Percentiles rank a stretch among this genome's conserved stretches.
Evolutionary conservation across 2,329 filamentous ascomycete genomes (phyloP).

Genomic region (Hypoxylon sp.): DNA sequence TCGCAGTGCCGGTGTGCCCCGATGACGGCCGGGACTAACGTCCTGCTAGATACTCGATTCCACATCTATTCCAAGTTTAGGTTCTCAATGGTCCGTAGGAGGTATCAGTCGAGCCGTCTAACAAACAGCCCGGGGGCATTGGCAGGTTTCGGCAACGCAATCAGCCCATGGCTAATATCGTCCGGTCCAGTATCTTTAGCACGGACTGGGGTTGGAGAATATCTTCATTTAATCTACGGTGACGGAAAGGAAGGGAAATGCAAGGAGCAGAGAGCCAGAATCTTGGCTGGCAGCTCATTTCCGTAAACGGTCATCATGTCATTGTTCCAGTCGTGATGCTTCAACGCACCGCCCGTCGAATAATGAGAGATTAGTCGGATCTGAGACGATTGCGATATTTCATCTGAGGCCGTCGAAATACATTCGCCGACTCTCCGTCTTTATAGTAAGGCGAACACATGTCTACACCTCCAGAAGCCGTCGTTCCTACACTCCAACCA

Average conservation of each 20-base stretch:
- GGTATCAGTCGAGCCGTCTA: neutral
- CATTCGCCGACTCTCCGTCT: neutral
- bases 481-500: neutral
- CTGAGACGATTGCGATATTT: neutral
- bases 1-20: slow-evolving; percentile 15
- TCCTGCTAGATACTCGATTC: neutral
- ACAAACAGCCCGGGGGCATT: neutral
- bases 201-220: neutral
- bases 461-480: neutral
- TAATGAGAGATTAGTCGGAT: neutral
- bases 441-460: slow-evolving; percentile 14
- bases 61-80: slow-evolving; percentile 7
- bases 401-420: slow-evolving; percentile 2
- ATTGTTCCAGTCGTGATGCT: neutral
- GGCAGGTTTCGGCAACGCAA: neutral
- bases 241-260: neutral
- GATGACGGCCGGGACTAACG: slow-evolving; percentile 22
- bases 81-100: slow-evolving; percentile 12
- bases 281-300: neutral
- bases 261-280: neutral
- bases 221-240: neutral
- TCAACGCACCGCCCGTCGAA: neutral
- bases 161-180: neutral
- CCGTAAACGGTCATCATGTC: neutral
- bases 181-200: neutral